Evolutionary conservation across 2,329 filamentous ascomycete species (phyloP).

Genomic region (Trichoderma breve): DNA sequence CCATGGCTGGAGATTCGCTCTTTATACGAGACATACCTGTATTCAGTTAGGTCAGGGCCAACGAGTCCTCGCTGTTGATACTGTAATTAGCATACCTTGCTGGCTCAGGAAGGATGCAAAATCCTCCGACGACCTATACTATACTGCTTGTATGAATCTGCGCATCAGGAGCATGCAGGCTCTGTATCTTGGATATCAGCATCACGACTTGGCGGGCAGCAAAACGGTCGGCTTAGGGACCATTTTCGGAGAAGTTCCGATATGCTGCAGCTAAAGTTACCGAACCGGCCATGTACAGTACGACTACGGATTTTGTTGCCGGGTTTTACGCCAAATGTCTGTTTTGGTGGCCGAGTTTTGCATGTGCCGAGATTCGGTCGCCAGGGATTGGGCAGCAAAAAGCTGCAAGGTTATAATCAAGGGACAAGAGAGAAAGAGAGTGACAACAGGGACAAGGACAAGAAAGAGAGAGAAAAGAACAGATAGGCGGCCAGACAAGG

Average conservation of each 20-base stretch:
- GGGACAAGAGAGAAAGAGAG: background rate
- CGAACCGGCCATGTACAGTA: background rate
- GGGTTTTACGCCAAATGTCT: background rate
- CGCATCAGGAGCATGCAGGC: background rate
- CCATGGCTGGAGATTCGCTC: background rate
- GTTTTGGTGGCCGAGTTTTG: background rate
- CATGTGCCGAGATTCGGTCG: background rate
- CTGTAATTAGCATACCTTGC: background rate
- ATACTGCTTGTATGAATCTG: background rate
- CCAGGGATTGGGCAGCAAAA: background rate
- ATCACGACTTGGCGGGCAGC: background rate
- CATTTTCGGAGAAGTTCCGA: constrained; percentile 16
- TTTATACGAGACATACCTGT: background rate
- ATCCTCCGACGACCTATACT: background rate
- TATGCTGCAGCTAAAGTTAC: background rate
- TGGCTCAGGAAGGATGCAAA: background rate
- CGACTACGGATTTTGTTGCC: background rate
- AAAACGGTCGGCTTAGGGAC: background rate
- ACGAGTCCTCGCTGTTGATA: background rate
- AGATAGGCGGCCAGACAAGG: background rate
- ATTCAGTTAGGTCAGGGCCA: background rate
- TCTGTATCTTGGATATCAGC: background rate
- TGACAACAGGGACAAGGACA: background rate
- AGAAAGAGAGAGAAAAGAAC: background rate
- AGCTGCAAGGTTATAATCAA: background rate